Percentiles rank a stretch among this genome's conserved stretches.
These are phyloP conservation scores for Tolypocladium sp. DNA, from an alignment of 2,329 filamentous ascomycete genomes.

Conservation along the genomic window DNA sequence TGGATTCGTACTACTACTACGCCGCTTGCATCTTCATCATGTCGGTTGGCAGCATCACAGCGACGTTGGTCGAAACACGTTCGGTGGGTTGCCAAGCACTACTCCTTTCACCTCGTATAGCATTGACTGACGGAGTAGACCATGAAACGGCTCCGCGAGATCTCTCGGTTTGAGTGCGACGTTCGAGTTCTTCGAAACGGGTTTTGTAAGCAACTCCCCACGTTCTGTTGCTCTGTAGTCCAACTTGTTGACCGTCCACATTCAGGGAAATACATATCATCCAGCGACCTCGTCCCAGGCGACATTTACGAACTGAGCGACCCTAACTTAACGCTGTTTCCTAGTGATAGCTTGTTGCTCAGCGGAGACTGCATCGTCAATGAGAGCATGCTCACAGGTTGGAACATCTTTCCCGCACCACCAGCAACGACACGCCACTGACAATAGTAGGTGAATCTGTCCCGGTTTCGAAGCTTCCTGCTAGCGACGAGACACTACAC, in stretches of 20 bases:
- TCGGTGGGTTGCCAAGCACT: constrained; percentile 43
- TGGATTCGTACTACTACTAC: constrained; percentile 98
- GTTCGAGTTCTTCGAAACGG: constrained; percentile 87
- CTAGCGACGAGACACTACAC: constrained; percentile 69
- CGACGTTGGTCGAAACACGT: constrained; percentile 83
- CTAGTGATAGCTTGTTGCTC: constrained; percentile 83
- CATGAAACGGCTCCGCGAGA: constrained; percentile 81
- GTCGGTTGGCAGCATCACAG: constrained; percentile 82
- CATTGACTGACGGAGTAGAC: constrained; percentile 40
- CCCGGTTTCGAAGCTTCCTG: constrained; percentile 85
- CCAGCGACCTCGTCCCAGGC: constrained; percentile 82
- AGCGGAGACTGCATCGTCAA: constrained; percentile 97
- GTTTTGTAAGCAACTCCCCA: constrained; percentile 57
- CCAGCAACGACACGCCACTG: neutral
- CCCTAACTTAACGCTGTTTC: constrained; percentile 77
- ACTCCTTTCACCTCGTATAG: neutral
- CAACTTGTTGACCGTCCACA: neutral
- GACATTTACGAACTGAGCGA: constrained; percentile 97
- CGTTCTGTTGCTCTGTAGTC: neutral
- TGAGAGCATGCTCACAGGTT: constrained; percentile 88
- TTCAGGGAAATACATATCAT: constrained; percentile 71
- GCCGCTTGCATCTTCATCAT: constrained; percentile 91
- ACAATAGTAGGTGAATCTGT: constrained; percentile 67
- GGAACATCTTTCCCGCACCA: neutral
- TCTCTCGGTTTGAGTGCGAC: constrained; percentile 92